Percentiles rank a stretch among this genome's conserved stretches.
Evolutionary conservation across 768 basidiomycete genomes (phyloP).

Genomic region (Lentinula sp.): DNA sequence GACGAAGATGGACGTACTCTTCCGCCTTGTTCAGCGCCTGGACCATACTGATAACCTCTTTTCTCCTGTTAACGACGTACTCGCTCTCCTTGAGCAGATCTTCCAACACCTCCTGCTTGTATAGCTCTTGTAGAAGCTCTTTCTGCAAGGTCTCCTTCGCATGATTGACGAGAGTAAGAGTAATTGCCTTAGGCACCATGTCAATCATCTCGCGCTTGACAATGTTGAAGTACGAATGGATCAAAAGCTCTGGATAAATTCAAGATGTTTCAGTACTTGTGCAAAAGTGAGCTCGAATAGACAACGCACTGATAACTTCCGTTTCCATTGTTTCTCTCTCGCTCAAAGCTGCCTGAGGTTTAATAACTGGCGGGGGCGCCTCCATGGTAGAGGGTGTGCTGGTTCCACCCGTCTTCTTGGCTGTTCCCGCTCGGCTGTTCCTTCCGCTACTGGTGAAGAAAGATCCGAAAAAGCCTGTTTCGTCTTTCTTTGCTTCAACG

Average conservation of each 20-base stretch:
- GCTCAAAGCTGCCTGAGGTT: constrained; percentile 84
- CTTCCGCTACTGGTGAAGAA: constrained; percentile 73
- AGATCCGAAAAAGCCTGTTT: constrained; percentile 88
- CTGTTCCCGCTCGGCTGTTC: constrained; percentile 44
- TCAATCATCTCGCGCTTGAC: constrained; percentile 99
- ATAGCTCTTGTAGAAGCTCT: constrained; percentile 91
- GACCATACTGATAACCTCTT: constrained; percentile 93
- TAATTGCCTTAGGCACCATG: constrained; percentile 97
- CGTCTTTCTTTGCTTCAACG: constrained; percentile 83
- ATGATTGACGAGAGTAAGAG: constrained; percentile 83
- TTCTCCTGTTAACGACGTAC: constrained; percentile 80
- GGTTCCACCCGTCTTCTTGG: constrained; percentile 45
- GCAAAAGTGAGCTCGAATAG: background rate
- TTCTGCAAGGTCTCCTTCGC: constrained; percentile 94
- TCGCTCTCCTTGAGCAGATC: constrained; percentile 95
- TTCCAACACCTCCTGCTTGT: constrained; percentile 94
- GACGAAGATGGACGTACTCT: constrained; percentile 53
- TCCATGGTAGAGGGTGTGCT: constrained; percentile 35
- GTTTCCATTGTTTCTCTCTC: constrained; percentile 98
- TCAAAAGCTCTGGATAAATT: constrained; percentile 71
- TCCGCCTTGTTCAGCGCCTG: constrained; percentile 95
- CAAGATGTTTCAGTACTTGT: background rate
- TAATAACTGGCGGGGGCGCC: constrained; percentile 80
- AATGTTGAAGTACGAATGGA: constrained; percentile 96
- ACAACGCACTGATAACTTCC: constrained; percentile 91